Percentiles rank a stretch among this genome's conserved stretches.
phyloP scores from a whole-genome alignment of 441 rosid species.

The Corymbia citriodora region DNA sequence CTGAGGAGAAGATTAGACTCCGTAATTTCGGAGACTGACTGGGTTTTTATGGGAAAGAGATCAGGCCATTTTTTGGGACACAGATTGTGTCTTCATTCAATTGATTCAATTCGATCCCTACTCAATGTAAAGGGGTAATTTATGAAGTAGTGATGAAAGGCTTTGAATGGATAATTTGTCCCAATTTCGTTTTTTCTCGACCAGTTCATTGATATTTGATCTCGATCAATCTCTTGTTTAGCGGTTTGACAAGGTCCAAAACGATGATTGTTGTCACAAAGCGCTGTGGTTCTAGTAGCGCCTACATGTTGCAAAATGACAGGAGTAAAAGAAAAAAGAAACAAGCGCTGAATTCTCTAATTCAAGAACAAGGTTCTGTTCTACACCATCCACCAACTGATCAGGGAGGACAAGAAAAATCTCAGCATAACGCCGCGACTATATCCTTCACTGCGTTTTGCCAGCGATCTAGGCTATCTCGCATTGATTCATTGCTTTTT shows the following conservation, averaged over 20 bases:
- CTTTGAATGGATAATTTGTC: neutral
- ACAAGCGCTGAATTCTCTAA: neutral
- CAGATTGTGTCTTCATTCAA: neutral
- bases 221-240: neutral
- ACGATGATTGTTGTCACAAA: neutral
- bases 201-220: neutral
- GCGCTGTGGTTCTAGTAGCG: neutral
- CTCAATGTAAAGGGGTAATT: neutral
- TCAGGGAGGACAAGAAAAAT: neutral
- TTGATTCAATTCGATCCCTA: neutral
- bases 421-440: neutral
- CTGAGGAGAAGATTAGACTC: neutral
- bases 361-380: neutral
- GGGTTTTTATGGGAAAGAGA: neutral
- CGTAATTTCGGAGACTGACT: neutral
- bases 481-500: neutral
- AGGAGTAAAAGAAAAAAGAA: neutral
- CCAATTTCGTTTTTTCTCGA: neutral
- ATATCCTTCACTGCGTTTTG: neutral
- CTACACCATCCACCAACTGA: neutral
- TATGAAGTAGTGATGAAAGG: neutral
- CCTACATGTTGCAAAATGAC: neutral
- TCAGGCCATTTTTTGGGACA: neutral
- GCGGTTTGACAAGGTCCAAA: neutral
- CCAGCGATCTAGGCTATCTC: neutral